phyloP scores from a whole-genome alignment of 768 basidiomycete species.

The Tylopilus sp. region DNA sequence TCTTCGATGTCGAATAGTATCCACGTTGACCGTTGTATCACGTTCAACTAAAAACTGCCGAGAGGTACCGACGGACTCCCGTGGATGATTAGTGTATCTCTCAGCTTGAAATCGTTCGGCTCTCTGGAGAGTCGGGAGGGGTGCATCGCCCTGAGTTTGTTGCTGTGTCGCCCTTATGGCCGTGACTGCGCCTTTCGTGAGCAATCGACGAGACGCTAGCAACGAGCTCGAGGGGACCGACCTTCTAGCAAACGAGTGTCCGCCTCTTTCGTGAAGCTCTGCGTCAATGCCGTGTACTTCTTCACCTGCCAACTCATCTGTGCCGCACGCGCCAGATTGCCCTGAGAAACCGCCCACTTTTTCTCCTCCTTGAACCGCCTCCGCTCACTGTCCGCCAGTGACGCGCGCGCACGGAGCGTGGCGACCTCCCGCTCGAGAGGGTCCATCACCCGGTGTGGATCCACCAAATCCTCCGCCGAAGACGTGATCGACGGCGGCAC shows the following conservation, averaged over 20 bases:
- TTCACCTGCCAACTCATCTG: conserved; percentile 86
- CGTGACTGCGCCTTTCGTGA: conserved; percentile 21
- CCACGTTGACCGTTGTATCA: conserved; percentile 29
- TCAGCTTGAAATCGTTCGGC: conserved; percentile 19
- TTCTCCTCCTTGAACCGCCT: conserved; percentile 81
- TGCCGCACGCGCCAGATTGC: conserved; percentile 67
- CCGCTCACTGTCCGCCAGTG: conserved; percentile 78
- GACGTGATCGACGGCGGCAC: conserved; percentile 58
- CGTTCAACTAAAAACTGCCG: conserved; percentile 30
- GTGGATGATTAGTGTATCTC: conserved; percentile 30
- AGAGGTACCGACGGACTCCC: conserved; percentile 15
- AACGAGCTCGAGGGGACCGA: conserved; percentile 22
- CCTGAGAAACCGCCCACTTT: conserved; percentile 82
- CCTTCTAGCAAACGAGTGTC: conserved; percentile 66
- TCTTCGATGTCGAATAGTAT: conserved; percentile 27
- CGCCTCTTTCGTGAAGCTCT: conserved; percentile 77
- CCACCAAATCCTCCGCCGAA: conserved; percentile 63
- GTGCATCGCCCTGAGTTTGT: conserved; percentile 10
- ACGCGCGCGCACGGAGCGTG: conserved; percentile 69
- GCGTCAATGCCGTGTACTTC: conserved; percentile 73
- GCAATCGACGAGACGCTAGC: neutral
- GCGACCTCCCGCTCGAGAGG: conserved; percentile 75
- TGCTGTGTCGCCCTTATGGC: conserved; percentile 24
- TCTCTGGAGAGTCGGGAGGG: conserved; percentile 21
- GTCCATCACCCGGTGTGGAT: conserved; percentile 54